Evolutionary conservation across 257 asterid genomes (phyloP).

Genomic region (Primulina tabacum): DNA sequence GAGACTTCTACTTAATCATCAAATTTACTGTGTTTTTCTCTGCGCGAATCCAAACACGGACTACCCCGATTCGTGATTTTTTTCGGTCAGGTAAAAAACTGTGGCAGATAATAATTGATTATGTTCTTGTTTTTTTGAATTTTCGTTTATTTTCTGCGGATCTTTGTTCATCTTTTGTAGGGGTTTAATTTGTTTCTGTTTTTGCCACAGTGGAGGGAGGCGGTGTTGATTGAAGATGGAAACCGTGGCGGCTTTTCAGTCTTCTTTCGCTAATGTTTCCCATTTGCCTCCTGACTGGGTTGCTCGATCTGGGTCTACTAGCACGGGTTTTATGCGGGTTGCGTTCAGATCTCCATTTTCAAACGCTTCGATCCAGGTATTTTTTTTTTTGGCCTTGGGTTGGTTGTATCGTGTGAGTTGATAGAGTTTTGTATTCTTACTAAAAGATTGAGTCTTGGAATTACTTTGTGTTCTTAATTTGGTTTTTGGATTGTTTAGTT

Average conservation of each 20-base stretch:
- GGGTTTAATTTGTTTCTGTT: background rate
- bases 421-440: background rate
- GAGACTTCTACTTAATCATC: background rate
- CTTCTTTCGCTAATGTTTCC: constrained; percentile 43
- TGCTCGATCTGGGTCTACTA: constrained; percentile 26
- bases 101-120: background rate
- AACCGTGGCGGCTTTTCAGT: constrained; percentile 51
- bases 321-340: constrained; percentile 17
- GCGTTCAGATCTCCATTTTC: constrained; percentile 33
- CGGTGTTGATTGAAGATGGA: constrained; percentile 50
- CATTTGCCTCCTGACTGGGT: constrained; percentile 21
- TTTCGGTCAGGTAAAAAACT: background rate
- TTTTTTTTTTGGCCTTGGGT: background rate
- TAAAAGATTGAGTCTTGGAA: no score
- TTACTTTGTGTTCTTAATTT: background rate
- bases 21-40: background rate
- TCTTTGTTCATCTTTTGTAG: background rate
- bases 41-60: background rate
- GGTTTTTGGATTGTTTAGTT: background rate
- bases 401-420: background rate
- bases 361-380: constrained; percentile 54
- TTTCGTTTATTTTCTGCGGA: background rate
- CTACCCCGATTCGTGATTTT: background rate
- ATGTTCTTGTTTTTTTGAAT: background rate
- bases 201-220: background rate